Percentiles rank a stretch among this genome's conserved stretches.
Conservation (phyloP, 306 rosid genomes). For the Cucurbita argyrosperma region DNA sequence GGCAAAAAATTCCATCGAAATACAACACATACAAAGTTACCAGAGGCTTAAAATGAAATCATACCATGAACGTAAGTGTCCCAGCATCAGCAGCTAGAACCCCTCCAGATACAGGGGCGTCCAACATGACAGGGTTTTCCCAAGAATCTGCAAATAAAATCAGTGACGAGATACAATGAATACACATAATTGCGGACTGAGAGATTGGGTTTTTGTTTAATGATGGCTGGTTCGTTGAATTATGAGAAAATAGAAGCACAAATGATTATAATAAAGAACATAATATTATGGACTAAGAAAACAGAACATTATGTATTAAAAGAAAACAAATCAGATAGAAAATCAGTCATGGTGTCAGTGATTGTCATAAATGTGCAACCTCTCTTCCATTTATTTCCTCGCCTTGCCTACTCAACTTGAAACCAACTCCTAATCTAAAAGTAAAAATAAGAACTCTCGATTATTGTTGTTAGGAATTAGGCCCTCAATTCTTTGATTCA, state of each 20-base stretch:
- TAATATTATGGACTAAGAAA: not conserved
- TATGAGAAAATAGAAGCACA: not conserved
- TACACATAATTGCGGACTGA: not conserved
- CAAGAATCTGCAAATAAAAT: constrained; percentile 25
- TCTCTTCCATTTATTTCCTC: not conserved
- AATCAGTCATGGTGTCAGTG: not conserved
- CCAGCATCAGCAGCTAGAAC: constrained; percentile 93
- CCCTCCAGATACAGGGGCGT: constrained; percentile 97
- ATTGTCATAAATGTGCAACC: not conserved
- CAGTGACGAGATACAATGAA: constrained; percentile 4
- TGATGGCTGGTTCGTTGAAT: not conserved
- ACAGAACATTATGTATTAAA: not conserved
- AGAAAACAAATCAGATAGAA: not conserved
- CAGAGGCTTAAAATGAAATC: constrained; percentile 2
- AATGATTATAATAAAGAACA: not conserved
- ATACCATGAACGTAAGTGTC: constrained; percentile 82
- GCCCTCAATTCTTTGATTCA: not conserved
- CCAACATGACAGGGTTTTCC: constrained; percentile 54
- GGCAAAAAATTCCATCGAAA: not conserved
- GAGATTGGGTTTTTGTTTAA: not conserved
- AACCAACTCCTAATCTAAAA: not conserved
- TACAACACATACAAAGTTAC: not conserved
- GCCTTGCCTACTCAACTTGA: not conserved
- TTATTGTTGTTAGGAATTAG: too few species aligned
- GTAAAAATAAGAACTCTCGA: not conserved